phyloP scores from a whole-genome alignment of 2,329 filamentous ascomycete genomes.

The Tolypocladium paradoxum region DNA sequence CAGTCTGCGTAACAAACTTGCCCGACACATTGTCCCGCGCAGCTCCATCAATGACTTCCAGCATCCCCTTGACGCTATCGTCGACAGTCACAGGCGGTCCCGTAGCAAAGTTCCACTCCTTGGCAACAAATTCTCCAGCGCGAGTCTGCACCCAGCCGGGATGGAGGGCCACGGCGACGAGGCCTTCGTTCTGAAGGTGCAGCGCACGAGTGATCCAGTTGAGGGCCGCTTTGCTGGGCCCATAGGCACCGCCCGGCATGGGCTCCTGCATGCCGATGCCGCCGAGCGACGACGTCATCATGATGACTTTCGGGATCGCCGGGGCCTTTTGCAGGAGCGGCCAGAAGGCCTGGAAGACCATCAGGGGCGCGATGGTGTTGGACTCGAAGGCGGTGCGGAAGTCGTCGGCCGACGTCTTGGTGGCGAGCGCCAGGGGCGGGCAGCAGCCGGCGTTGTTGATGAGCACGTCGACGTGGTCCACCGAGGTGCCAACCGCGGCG shows the following conservation, averaged over 20 bases:
- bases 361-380: constrained; percentile 30
- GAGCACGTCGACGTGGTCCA: constrained; percentile 35
- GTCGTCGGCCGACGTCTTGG: constrained; percentile 18
- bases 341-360: constrained; percentile 23
- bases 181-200: constrained; percentile 13
- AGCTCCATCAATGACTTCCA: constrained; percentile 24
- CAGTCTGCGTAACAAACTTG: constrained; percentile 21
- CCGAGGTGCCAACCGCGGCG: constrained; percentile 10
- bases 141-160: constrained; percentile 26
- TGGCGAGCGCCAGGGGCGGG: constrained; percentile 15
- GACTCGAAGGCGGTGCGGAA: constrained; percentile 28
- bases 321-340: constrained; percentile 21
- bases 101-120: constrained; percentile 17
- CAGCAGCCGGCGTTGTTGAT: constrained; percentile 39
- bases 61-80: constrained; percentile 18
- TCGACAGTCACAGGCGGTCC: constrained; percentile 18
- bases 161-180: constrained; percentile 22
- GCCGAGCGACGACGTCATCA: constrained; percentile 23
- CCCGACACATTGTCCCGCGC: constrained; percentile 20
- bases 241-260: constrained; percentile 21
- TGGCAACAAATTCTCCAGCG: constrained; percentile 18
- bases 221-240: constrained; percentile 21
- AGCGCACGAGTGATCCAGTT: constrained; percentile 22
- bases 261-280: constrained; percentile 21
- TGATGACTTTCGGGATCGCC: constrained; percentile 20